Percentiles rank a stretch among this genome's conserved stretches.
phyloP scores from a whole-genome alignment of 345 rosid species.

The Clausena lansium region DNA sequence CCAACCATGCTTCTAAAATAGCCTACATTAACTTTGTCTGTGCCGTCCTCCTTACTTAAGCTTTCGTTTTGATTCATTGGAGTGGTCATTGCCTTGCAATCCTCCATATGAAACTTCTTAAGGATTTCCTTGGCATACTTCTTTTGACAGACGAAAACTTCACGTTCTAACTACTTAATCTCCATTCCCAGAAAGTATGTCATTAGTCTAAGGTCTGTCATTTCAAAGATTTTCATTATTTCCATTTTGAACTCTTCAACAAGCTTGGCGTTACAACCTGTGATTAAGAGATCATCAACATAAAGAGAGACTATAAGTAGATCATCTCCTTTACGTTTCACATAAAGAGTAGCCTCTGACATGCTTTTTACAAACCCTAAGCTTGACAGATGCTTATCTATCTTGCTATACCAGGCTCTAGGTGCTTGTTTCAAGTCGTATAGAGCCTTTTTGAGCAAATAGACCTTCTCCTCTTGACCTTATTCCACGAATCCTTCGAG shows the following conservation, averaged over 20 bases:
- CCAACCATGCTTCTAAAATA: too few relatives aligned
- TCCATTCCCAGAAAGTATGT: background rate
- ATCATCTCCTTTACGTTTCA: background rate
- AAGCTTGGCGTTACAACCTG: background rate
- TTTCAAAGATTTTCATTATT: background rate
- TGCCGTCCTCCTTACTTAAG: too few relatives aligned
- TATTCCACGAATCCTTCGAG: background rate
- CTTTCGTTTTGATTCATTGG: too few relatives aligned
- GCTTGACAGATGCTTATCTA: background rate
- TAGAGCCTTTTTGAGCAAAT: background rate
- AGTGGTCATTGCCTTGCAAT: background rate
- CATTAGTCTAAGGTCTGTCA: background rate
- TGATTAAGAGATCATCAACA: background rate
- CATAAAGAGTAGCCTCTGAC: background rate
- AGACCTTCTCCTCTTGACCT: background rate
- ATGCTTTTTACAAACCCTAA: background rate
- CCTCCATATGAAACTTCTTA: background rate
- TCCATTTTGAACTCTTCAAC: background rate
- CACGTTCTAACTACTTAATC: background rate
- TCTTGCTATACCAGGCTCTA: background rate
- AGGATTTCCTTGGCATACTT: background rate
- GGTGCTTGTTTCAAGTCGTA: background rate
- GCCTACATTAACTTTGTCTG: too few relatives aligned
- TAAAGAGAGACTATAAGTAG: background rate
- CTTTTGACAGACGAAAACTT: background rate